phyloP scores from a whole-genome alignment of 305 asterid genomes.

The Coffea humblotiana region DNA sequence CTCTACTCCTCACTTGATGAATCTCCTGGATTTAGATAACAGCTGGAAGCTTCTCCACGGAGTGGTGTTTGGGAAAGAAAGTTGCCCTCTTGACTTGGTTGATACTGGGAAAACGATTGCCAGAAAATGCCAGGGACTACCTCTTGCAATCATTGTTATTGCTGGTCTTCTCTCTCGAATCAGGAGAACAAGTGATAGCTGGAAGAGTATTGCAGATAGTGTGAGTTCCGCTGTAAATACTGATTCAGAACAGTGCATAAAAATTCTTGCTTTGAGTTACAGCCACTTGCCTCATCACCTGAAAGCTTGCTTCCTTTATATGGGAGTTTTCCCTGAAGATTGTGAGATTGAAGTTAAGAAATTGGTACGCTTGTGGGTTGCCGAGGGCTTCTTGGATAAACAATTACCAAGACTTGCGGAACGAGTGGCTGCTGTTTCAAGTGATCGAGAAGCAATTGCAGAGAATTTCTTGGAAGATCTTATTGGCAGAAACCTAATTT shows the following conservation, averaged over 20 bases:
- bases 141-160: slow-evolving; percentile 5
- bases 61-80: not conserved
- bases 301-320: slow-evolving; percentile 5
- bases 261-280: slow-evolving; percentile 6
- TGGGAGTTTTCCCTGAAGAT: slow-evolving; percentile 2
- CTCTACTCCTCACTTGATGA: not conserved
- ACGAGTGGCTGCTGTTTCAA: too few species aligned
- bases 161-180: not conserved
- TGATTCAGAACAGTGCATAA: not conserved
- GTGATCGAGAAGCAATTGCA: not conserved
- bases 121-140: slow-evolving; percentile 2
- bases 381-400: slow-evolving; percentile 10
- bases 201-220: not conserved
- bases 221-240: not conserved
- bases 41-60: slow-evolving; percentile 1
- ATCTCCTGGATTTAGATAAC: not conserved
- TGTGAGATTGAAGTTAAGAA: slow-evolving; percentile 5
- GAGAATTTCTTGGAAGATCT: slow-evolving; percentile 1
- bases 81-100: not conserved
- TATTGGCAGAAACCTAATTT: not conserved
- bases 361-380: slow-evolving; percentile 11
- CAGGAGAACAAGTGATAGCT: not conserved
- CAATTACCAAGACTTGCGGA: too few species aligned
- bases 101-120: not conserved
- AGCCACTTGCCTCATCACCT: not conserved